These are phyloP conservation scores for Mycena polygramma DNA, from an alignment of 768 basidiomycete species.

Conservation along the genomic window DNA sequence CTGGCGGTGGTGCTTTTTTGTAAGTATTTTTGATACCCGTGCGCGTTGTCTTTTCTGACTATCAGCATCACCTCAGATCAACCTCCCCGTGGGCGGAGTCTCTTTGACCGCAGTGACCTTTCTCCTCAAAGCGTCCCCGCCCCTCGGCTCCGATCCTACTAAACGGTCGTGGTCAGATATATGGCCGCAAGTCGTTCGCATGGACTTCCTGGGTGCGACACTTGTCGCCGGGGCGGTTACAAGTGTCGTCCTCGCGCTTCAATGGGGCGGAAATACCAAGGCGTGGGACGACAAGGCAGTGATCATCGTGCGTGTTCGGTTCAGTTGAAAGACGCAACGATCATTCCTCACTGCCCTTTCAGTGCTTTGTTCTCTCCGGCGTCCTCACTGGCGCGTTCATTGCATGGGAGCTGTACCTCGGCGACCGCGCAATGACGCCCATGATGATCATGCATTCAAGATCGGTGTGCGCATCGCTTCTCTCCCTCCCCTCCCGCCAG, in stretches of 20 bases:
- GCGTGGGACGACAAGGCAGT: constrained; percentile 54
- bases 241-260: constrained; percentile 53
- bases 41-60: neutral
- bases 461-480: neutral
- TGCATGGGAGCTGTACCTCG: constrained; percentile 18
- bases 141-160: constrained; percentile 6
- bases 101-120: constrained; percentile 14
- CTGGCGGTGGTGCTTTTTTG: constrained; percentile 13
- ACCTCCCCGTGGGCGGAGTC: constrained; percentile 22
- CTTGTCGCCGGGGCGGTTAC: constrained; percentile 51
- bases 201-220: constrained; percentile 54
- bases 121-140: constrained; percentile 16
- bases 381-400: constrained; percentile 7
- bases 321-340: no score
- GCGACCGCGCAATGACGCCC: constrained; percentile 18
- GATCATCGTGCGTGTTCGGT: constrained; percentile 20
- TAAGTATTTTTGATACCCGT: neutral
- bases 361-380: constrained; percentile 12
- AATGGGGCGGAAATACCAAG: constrained; percentile 58
- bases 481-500: neutral
- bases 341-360: no score
- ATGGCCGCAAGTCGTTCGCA: constrained; percentile 22
- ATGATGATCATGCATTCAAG: constrained; percentile 9
- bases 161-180: constrained; percentile 19
- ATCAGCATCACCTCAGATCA: neutral